Evolutionary conservation across 2,329 filamentous ascomycete species (phyloP).

Genomic region (Ceratocystis lukuohia): DNA sequence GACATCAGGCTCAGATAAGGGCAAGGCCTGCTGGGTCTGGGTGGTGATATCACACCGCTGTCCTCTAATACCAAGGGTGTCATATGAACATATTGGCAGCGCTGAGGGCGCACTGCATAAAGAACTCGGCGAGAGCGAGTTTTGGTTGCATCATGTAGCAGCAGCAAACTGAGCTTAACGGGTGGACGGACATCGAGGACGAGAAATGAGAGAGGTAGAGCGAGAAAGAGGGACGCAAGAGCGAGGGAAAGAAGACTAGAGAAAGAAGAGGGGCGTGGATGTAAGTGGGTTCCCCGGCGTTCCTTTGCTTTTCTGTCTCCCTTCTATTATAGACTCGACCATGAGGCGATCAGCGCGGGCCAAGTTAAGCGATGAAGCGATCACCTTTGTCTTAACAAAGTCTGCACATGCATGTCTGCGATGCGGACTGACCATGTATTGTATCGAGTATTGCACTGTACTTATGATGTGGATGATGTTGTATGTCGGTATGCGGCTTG

Average conservation of each 20-base stretch:
- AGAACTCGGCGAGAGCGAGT: conserved; percentile 3
- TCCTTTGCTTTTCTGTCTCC: conserved; percentile 6
- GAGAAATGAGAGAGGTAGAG: not conserved
- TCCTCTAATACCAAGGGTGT: not conserved
- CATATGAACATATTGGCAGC: not conserved
- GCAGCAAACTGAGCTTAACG: not conserved
- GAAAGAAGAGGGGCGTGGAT: not conserved
- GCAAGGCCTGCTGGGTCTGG: not conserved
- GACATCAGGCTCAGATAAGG: not conserved
- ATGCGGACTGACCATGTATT: not conserved
- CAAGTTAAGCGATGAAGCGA: conserved; percentile 6
- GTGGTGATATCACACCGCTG: not conserved
- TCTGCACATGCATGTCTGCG: not conserved
- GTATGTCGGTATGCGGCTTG: not conserved
- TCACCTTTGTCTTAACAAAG: not conserved
- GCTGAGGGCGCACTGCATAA: not conserved
- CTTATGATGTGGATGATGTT: not conserved
- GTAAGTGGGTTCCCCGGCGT: conserved; percentile 3
- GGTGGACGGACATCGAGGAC: not conserved
- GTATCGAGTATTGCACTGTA: not conserved
- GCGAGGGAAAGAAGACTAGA: not conserved
- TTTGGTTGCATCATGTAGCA: not conserved
- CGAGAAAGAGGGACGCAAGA: not conserved
- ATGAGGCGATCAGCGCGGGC: conserved; percentile 7
- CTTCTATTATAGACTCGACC: not conserved